A percentile compares a stretch with the other conserved stretches of the same genome.
Conservation (phyloP, 2,329 filamentous ascomycete genomes). For the Beauveria varroae region DNA sequence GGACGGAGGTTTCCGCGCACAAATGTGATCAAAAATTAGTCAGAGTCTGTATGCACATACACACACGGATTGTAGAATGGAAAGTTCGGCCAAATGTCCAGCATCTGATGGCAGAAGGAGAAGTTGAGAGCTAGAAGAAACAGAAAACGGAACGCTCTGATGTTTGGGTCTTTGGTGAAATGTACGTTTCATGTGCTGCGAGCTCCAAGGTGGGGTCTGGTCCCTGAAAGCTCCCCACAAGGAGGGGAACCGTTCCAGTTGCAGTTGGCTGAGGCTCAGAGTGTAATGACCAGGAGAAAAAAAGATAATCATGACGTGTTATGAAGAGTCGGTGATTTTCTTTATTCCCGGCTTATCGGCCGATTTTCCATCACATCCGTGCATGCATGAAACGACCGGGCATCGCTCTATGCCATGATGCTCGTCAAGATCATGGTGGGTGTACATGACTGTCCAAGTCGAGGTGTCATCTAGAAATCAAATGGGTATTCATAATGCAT, state of each 20-base stretch:
- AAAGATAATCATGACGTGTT: no score
- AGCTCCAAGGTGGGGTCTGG: not conserved
- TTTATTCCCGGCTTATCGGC: not conserved
- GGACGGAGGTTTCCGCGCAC: not conserved
- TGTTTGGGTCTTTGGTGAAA: not conserved
- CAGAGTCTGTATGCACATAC: not conserved
- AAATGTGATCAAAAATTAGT: not conserved
- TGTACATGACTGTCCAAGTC: not conserved
- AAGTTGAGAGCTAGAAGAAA: not conserved
- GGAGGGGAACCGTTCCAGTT: not conserved
- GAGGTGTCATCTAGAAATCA: not conserved
- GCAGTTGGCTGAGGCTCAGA: not conserved
- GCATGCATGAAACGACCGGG: no score
- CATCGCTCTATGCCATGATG: no score
- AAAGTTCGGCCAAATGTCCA: conserved; percentile 12
- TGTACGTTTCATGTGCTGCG: not conserved
- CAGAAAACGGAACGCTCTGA: not conserved
- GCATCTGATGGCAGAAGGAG: conserved; percentile 10
- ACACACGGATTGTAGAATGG: not conserved
- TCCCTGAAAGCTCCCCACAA: not conserved
- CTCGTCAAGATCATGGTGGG: no score
- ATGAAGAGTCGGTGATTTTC: not conserved
- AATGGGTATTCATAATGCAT: conserved; percentile 8
- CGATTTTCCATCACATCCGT: no score
- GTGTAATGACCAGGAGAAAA: no score